Conservation (phyloP, 2,329 filamentous ascomycete species). For the Pestalotiopsis sp. region DNA sequence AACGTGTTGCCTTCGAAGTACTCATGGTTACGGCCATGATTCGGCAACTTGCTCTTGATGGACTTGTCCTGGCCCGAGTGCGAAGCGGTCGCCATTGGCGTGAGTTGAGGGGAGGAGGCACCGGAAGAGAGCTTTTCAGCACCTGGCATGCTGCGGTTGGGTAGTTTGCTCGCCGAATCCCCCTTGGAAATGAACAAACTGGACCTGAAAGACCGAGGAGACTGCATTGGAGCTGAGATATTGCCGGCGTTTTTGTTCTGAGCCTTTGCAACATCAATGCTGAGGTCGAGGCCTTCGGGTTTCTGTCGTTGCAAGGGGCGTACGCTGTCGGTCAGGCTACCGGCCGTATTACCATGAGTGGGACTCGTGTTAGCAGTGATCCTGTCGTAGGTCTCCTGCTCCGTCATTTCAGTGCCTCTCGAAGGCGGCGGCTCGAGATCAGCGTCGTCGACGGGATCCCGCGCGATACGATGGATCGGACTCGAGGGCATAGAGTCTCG, state of each 20-base stretch:
- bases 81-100: slow-evolving; percentile 28
- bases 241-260: slow-evolving; percentile 54
- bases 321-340: slow-evolving; percentile 77
- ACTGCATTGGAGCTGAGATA: slow-evolving; percentile 65
- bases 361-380: slow-evolving; percentile 77
- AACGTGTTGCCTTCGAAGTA: slow-evolving; percentile 94
- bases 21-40: slow-evolving; percentile 77
- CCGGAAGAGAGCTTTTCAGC: slow-evolving; percentile 85
- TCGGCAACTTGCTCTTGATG: slow-evolving; percentile 38
- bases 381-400: slow-evolving; percentile 71
- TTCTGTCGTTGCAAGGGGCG: slow-evolving; percentile 68
- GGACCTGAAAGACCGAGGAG: slow-evolving; percentile 76
- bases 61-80: slow-evolving; percentile 25
- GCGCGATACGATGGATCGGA: slow-evolving; percentile 34
- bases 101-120: slow-evolving; percentile 72
- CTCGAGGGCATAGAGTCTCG: slow-evolving; percentile 51
- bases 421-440: slow-evolving; percentile 68
- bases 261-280: slow-evolving; percentile 61
- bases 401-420: slow-evolving; percentile 79
- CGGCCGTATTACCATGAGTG: slow-evolving; percentile 58
- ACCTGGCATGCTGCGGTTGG: slow-evolving; percentile 63
- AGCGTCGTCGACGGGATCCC: slow-evolving; percentile 40
- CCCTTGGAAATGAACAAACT: slow-evolving; percentile 70
- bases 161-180: slow-evolving; percentile 49
- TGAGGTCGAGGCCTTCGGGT: slow-evolving; percentile 48